Evolutionary conservation across 2,329 filamentous ascomycete species (phyloP).

Genomic region (Nemania diffusa): DNA sequence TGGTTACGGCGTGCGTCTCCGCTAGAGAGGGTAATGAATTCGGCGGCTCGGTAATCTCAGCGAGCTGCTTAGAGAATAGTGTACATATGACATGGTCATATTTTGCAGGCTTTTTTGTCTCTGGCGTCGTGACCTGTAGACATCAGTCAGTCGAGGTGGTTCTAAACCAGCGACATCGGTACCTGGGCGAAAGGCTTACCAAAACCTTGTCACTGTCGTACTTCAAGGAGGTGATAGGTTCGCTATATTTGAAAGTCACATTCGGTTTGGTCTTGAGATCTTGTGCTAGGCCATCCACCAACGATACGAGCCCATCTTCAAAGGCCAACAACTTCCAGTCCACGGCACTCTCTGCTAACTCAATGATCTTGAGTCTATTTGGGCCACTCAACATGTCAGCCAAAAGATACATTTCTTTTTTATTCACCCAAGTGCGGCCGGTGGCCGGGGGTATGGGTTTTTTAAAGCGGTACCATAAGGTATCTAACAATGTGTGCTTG

Average conservation of each 20-base stretch:
- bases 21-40: constrained; percentile 59
- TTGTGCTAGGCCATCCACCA: constrained; percentile 65
- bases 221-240: constrained; percentile 61
- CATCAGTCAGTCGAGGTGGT: constrained; percentile 5
- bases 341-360: constrained; percentile 46
- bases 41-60: constrained; percentile 49
- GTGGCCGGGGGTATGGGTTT: background rate
- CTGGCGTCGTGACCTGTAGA: constrained; percentile 48
- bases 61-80: constrained; percentile 62
- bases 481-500: constrained; percentile 67
- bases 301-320: constrained; percentile 69
- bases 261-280: constrained; percentile 65
- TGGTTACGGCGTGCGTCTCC: constrained; percentile 74
- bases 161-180: background rate
- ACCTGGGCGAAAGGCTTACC: constrained; percentile 50
- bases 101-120: constrained; percentile 35
- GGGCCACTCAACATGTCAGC: constrained; percentile 42
- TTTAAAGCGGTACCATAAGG: constrained; percentile 57
- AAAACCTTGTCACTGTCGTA: constrained; percentile 52
- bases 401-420: constrained; percentile 39
- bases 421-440: constrained; percentile 20
- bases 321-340: constrained; percentile 58
- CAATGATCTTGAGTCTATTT: constrained; percentile 36
- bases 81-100: constrained; percentile 74
- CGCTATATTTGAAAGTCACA: constrained; percentile 65